Evolutionary conservation across 371 early-diverging fungal species (phyloP), one percentile per base, ranked within the genome.

Genomic region (Mortierella sp.): DNA sequence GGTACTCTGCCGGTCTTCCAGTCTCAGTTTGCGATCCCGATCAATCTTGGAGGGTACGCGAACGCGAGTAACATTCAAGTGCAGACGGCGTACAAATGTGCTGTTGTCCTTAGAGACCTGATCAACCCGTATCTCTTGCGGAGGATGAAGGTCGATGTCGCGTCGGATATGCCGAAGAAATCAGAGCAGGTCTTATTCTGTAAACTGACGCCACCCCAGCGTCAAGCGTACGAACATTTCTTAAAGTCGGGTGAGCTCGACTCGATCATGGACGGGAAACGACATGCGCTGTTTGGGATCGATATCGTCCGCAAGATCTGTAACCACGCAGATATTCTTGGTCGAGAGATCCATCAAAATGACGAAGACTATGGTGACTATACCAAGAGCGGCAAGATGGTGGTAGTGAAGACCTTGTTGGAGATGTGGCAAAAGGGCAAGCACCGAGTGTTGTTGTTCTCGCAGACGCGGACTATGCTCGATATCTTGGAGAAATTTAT

Each of bases 291-390:
- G 31, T 95, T 87, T 78, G 99, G 99, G 5, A 98, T 99, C 60
- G 98, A 98, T 80, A 91, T 96, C 70, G 93, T 99, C 11, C 92
- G 99, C 79, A 99, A 99, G 89, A 97, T 99, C 45, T 98, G 99
- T 87, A 99, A 99, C 88, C 99, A 99, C 83, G 99, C 98, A 0
- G 98, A 97, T 81, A 84, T 99, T 9, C 83, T 87, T n/a, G 84
- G 89, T 65, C 88, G 88, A 2, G 83, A 89, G 19, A 14, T n/a
- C 14, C 81, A 75, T 44, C 60, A 82, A 26, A 19, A 92, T 81
- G 90, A 91, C 47, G 87, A 89, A 11, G 91, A 91, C 54, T 96
- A 94, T 87, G 97, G 96, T 3, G 89, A 90, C 50, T 90, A 91
- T 4, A 90, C 89, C 28, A 89, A 91, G 77, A 95, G 95, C 34